Conservation (phyloP, 768 basidiomycete species). For the Hygrocybe punicea region DNA sequence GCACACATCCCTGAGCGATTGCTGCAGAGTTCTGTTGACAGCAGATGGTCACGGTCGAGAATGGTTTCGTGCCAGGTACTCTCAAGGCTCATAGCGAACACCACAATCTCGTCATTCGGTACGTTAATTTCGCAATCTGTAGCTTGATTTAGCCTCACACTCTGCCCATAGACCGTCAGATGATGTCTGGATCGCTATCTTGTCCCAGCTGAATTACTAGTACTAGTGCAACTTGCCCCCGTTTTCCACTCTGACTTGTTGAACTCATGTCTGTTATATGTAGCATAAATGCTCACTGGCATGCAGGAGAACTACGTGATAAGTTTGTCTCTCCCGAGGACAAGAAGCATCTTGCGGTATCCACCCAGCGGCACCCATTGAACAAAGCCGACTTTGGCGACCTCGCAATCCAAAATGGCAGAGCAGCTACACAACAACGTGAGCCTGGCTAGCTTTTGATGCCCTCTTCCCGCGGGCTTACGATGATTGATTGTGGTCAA, state of each 20-base stretch:
- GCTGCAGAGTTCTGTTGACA: neutral
- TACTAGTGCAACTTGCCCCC: slow-evolving; percentile 11
- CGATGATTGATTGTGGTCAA: neutral
- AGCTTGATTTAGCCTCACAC: neutral
- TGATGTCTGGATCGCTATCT: slow-evolving; percentile 47
- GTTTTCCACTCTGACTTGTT: neutral
- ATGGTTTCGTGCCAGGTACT: slow-evolving; percentile 36
- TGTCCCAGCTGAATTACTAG: slow-evolving; percentile 41
- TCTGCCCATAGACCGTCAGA: slow-evolving; percentile 35
- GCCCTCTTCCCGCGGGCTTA: neutral
- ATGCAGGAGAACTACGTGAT: slow-evolving; percentile 32
- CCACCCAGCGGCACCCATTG: slow-evolving; percentile 9
- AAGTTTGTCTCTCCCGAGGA: slow-evolving; percentile 29
- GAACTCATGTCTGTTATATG: neutral
- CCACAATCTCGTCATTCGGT: slow-evolving; percentile 40
- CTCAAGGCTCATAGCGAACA: slow-evolving; percentile 34
- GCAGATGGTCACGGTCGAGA: slow-evolving; percentile 9
- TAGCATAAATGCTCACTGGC: slow-evolving; percentile 37
- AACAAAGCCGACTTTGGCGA: slow-evolving; percentile 19
- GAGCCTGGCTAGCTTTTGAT: slow-evolving; percentile 9
- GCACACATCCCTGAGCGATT: neutral
- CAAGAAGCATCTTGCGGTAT: slow-evolving; percentile 20
- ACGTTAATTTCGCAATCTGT: neutral
- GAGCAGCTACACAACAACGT: slow-evolving; percentile 24
- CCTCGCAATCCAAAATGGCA: slow-evolving; percentile 22